phyloP scores from a whole-genome alignment of 2,329 filamentous ascomycete genomes.

The Trichothecium roseum region DNA sequence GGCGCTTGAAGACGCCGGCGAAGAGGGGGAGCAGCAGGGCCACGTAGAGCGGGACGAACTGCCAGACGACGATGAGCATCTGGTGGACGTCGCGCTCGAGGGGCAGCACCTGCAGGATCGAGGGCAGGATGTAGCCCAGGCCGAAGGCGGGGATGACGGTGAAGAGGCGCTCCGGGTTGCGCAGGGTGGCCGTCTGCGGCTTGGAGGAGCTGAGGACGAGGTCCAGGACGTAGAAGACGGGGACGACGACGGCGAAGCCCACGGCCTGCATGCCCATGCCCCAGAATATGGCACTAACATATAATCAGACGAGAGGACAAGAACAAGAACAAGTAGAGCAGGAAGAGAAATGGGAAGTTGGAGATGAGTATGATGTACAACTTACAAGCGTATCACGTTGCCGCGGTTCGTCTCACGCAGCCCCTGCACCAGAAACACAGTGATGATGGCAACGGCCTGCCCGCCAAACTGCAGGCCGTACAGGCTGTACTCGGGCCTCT shows the following conservation, averaged over 20 bases:
- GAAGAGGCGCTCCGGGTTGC: conserved; percentile 10
- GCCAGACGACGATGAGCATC: conserved; percentile 12
- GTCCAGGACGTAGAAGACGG: conserved; percentile 11
- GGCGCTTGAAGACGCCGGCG: conserved; percentile 8
- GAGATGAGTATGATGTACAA: too few relatives aligned
- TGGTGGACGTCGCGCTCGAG: conserved; percentile 12
- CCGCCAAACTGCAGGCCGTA: conserved; percentile 11
- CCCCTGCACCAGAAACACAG: conserved; percentile 11
- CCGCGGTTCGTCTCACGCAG: conserved; percentile 7
- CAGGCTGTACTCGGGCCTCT: conserved; percentile 5
- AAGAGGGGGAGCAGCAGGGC: conserved; percentile 8
- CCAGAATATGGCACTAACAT: conserved; percentile 14
- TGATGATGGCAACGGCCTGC: conserved; percentile 11
- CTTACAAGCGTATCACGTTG: neutral
- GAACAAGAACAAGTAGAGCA: conserved; percentile 8
- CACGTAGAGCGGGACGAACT: conserved; percentile 11
- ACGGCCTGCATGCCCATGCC: conserved; percentile 10
- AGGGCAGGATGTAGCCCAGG: conserved; percentile 12
- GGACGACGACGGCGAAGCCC: conserved; percentile 12
- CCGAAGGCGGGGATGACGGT: conserved; percentile 10
- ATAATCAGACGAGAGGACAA: too few relatives aligned
- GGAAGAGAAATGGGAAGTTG: too few relatives aligned
- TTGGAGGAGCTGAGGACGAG: conserved; percentile 6
- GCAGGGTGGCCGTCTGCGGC: conserved; percentile 8
- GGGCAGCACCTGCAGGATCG: conserved; percentile 9